Evolutionary conservation across 2,329 filamentous ascomycete genomes (phyloP), one percentile per base, ranked within the genome.

Genomic region (Neurospora crassa): DNA sequence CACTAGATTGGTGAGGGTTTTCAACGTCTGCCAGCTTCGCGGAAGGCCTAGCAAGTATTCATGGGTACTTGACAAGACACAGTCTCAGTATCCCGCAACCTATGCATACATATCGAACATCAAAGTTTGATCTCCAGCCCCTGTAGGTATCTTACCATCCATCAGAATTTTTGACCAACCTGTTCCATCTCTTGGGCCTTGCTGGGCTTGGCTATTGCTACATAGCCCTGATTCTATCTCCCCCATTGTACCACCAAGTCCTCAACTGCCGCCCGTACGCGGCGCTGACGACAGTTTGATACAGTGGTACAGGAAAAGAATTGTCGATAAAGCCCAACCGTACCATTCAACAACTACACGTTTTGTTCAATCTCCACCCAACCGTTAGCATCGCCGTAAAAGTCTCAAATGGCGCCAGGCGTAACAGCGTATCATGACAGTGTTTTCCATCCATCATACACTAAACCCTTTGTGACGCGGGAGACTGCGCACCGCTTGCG

Each of bases 131-230:
- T 63, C 53, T 63, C 24, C 53, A 14, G 53, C 53, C 29, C 53
- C 53, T 63, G 53, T 63, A 63, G 29, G 53, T 63, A 63, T 63
- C 24, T 63, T 63, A 37, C 53, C 53, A 18, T 63, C 18, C 29
- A 63, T 37, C 29, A 34, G 47, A 3, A 2, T 53, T 5, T 29
- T 53, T 34, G 53, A 24, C 53, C 29, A 63, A 63, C 53, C 53
- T n/a, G 53, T 63, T 59, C 53, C 53, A 34, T 63, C 53, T 34
- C 24, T 74, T 72, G 53, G 70, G 69, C 70, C 68, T 37, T 69
- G 72, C 72, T 69, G 67, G 67, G 68, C 67, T 40, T 63, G 71
- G 72, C 71, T 71, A 53, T 72, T 74, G 73, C 72, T 71, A 67
- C 67, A 71, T 67, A 69, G 71, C 45, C 69, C 42, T 71, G 67